Percentiles rank a stretch among this genome's conserved stretches.
Conservation (phyloP, 371 early-diverging fungal species). For the Phascolomyces articulosus region DNA sequence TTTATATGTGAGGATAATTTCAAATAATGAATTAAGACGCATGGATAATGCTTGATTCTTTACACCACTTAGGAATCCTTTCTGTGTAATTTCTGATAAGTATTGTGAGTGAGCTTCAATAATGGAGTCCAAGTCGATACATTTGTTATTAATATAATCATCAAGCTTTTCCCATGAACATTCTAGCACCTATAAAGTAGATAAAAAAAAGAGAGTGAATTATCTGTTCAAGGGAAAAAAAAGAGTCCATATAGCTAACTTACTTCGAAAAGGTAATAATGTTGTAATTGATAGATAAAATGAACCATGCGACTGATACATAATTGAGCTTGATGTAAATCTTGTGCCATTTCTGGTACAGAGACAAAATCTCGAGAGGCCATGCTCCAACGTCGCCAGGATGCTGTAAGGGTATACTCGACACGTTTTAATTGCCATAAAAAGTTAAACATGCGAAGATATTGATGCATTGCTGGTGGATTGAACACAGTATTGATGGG, state of each 20-base stretch:
- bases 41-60: slow-evolving; percentile 50
- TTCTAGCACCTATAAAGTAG: slow-evolving; percentile 76
- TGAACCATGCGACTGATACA: slow-evolving; percentile 90
- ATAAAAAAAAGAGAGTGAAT: no score
- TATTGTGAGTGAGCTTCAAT: slow-evolving; percentile 75
- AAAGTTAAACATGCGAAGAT: slow-evolving; percentile 84
- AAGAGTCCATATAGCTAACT: no score
- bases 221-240: not conserved
- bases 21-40: slow-evolving; percentile 41
- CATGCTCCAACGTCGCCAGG: slow-evolving; percentile 85
- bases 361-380: slow-evolving; percentile 56
- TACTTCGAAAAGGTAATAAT: slow-evolving; percentile 82
- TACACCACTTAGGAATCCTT: slow-evolving; percentile 60
- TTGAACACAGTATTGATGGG: slow-evolving; percentile 89
- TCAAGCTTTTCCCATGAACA: slow-evolving; percentile 87
- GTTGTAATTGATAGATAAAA: slow-evolving; percentile 91
- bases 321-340: slow-evolving; percentile 67
- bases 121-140: slow-evolving; percentile 73
- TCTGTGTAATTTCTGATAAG: slow-evolving; percentile 60
- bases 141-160: slow-evolving; percentile 54
- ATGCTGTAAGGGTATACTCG: slow-evolving; percentile 72
- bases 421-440: slow-evolving; percentile 90
- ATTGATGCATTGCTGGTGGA: slow-evolving; percentile 75
- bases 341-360: slow-evolving; percentile 34
- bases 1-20: slow-evolving; percentile 40